Evolutionary conservation across 257 asterid genomes (phyloP).

Genomic region (Solanum appendiculatum): DNA sequence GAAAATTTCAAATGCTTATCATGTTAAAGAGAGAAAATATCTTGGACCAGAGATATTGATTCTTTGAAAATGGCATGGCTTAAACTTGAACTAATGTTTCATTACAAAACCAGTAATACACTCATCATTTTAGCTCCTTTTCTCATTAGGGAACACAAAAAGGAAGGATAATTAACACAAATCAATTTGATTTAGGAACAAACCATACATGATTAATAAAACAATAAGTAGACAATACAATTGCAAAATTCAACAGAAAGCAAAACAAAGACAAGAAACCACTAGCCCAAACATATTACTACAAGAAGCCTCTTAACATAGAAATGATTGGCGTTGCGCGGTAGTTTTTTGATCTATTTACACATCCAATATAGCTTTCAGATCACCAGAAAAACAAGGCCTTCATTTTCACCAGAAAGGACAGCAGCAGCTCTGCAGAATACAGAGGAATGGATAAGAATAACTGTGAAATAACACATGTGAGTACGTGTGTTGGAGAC

Average conservation of each 20-base stretch:
- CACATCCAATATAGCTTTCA: not conserved
- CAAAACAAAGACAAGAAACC: not conserved
- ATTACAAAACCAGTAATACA: not conserved
- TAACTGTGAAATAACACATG: not conserved
- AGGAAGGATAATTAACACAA: not conserved
- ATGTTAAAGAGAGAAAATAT: not conserved
- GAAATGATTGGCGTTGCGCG: not conserved
- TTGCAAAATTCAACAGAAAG: not conserved
- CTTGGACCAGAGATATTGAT: not conserved
- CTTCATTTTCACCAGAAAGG: slow-evolving; percentile 5
- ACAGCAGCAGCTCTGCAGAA: slow-evolving; percentile 13
- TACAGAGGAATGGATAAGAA: not conserved
- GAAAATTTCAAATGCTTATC: not conserved
- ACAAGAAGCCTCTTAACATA: not conserved
- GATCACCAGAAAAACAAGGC: not conserved
- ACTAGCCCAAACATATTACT: not conserved
- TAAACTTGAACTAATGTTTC: too few species aligned
- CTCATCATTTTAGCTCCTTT: not conserved
- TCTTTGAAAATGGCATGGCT: not conserved
- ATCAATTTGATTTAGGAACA: not conserved
- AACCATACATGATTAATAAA: not conserved
- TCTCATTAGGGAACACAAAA: not conserved
- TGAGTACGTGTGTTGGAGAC: not conserved
- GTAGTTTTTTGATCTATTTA: slow-evolving; percentile 3
- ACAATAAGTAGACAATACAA: not conserved